Evolutionary conservation across 441 rosid species (phyloP).

Genomic region (Flueggea neowawraea): DNA sequence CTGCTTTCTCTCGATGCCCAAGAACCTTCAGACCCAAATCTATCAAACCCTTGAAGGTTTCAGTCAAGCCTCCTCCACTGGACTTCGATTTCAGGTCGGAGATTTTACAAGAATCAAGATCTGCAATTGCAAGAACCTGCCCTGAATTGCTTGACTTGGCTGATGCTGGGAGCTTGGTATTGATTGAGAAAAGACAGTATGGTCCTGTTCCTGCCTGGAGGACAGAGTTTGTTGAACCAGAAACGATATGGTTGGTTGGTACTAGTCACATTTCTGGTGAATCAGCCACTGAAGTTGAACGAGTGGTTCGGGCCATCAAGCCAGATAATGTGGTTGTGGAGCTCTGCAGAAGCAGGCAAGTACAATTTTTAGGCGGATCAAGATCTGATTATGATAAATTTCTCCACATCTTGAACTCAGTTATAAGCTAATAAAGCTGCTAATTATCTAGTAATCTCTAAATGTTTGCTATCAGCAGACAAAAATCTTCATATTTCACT

Average conservation of each 20-base stretch:
- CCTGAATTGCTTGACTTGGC: conserved; percentile 71
- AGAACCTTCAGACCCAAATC: conserved; percentile 21
- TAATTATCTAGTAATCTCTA: too few relatives aligned
- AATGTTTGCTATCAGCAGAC: too few relatives aligned
- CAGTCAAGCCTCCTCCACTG: conserved; percentile 62
- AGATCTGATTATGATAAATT: too few relatives aligned
- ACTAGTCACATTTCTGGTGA: conserved; percentile 58
- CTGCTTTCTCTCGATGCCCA: conserved; percentile 27
- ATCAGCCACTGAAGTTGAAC: conserved; percentile 63
- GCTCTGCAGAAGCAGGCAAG: conserved; percentile 91
- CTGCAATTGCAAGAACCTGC: conserved; percentile 40
- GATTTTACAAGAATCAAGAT: conserved; percentile 44
- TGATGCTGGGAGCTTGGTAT: conserved; percentile 47
- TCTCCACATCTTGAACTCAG: too few relatives aligned
- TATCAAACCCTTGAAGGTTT: conserved; percentile 36
- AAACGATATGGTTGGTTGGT: conserved; percentile 74
- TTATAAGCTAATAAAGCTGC: too few relatives aligned
- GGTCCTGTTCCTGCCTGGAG: conserved; percentile 87
- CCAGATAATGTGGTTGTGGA: conserved; percentile 91
- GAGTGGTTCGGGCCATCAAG: conserved; percentile 53
- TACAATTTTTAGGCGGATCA: too few relatives aligned
- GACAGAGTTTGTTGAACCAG: conserved; percentile 70
- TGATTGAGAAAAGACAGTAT: conserved; percentile 53
- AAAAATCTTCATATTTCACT: conserved; percentile 28
- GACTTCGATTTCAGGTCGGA: conserved; percentile 69